Base-by-base conservation (phyloP, 2,329 filamentous ascomycete genomes). In the Chalaropsis ovoidea region DNA sequence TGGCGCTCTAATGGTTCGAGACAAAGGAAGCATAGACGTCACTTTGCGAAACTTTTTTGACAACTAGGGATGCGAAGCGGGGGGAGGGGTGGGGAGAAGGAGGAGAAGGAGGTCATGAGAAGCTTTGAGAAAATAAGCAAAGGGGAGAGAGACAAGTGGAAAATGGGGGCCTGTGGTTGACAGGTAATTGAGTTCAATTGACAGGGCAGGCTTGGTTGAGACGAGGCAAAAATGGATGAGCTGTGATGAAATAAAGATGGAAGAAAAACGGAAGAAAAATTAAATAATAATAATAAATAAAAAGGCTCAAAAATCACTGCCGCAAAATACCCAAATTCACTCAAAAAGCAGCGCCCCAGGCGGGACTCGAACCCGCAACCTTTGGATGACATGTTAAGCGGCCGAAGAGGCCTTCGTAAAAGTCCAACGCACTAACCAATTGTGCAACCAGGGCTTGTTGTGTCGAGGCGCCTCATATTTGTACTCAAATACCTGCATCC, bases 341-440 rank as follows among this genome's bases (percentile, higher is more conserved):
- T 41, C 1, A n/a, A 63, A 67, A 61, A 61, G 7, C 24, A 24
- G 15, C 68, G 68, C 68, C 67, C 68, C 67, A 69, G 68, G 68
- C 67, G 68, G 68, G 68, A 67, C 65, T 69, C 68, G 68, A 69
- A 69, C 68, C 68, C 68, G 67, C 68, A 69, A 69, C 68, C 68
- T 69, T 69, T 69, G 68, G 68, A 69, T 69, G 13, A 41, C 61
- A 54, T 63, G 8, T 39, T 63, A 41, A 64, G 35, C 17, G 31
- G 27, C 52, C 52, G 13, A 17, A 8, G 13, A 35, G 22, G 45
- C n/a, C 58, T 15, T 63, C 61, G 41, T 69, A 69, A 69, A 69
- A 69, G 68, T 69, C 68, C 68, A 69, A 69, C 68, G 68, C 68
- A 69, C 68, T 69, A 69, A 69, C 68, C 68, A 69, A 69, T 69